Evolutionary conservation across 129 eudicot species (phyloP).

Genomic region (Artemisia annua): DNA sequence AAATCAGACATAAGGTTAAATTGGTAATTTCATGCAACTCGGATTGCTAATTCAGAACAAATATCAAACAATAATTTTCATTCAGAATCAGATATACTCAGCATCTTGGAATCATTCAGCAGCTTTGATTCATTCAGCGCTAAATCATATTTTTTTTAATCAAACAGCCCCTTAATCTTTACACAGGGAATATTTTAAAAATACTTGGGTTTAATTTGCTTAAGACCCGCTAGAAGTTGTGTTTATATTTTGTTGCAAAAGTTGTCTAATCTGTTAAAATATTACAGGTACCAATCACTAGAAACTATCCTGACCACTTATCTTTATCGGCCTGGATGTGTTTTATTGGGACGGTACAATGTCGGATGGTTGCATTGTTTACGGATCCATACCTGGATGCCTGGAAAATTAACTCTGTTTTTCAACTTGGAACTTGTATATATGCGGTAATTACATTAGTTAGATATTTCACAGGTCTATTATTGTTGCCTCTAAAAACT

Average conservation of each 20-base stretch:
- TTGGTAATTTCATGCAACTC: too few species aligned
- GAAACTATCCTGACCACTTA: constrained; percentile 64
- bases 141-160: too few species aligned
- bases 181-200: background rate
- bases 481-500: background rate
- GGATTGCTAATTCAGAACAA: too few species aligned
- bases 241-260: background rate
- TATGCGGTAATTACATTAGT: constrained; percentile 48
- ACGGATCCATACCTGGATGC: constrained; percentile 49
- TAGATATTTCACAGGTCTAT: background rate
- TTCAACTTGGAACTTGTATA: constrained; percentile 53
- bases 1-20: too few species aligned
- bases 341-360: constrained; percentile 61
- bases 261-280: background rate
- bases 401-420: constrained; percentile 60
- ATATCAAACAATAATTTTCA: too few species aligned
- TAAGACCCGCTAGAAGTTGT: too few species aligned
- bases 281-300: constrained; percentile 61
- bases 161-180: background rate
- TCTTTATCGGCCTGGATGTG: constrained; percentile 84
- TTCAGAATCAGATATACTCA: too few species aligned
- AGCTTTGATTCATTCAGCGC: too few species aligned
- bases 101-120: too few species aligned
- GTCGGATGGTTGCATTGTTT: constrained; percentile 47
- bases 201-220: too few species aligned